Evolutionary conservation across 2,329 filamentous ascomycete genomes (phyloP).

Genomic region (Lanzia echinophila): DNA sequence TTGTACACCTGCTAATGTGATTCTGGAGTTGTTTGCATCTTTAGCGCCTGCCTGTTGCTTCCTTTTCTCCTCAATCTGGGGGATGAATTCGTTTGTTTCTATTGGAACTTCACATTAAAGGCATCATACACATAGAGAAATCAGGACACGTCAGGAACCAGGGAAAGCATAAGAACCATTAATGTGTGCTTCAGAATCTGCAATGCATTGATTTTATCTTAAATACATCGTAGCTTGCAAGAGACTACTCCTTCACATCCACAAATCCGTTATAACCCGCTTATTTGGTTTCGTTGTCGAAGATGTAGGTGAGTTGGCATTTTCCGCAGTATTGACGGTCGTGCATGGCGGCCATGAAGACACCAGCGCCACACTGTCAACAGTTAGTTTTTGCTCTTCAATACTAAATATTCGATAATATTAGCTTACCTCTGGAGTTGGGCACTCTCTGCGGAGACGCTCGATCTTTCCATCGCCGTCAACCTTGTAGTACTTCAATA

Average conservation of each 20-base stretch:
- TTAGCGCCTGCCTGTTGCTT: too few relatives aligned
- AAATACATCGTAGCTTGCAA: constrained; percentile 13
- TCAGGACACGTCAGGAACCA: too few relatives aligned
- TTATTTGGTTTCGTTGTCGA: constrained; percentile 50
- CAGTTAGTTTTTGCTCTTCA: constrained; percentile 31
- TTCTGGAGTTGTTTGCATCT: too few relatives aligned
- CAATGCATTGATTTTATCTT: neutral
- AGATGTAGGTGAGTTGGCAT: constrained; percentile 68
- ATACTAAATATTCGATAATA: neutral
- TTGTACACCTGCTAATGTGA: too few relatives aligned
- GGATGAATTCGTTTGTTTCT: too few relatives aligned
- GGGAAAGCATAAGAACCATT: too few relatives aligned
- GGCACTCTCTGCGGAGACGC: constrained; percentile 97
- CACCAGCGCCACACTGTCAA: constrained; percentile 88
- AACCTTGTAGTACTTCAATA: constrained; percentile 99
- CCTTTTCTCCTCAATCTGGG: too few relatives aligned
- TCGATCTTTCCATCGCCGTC: constrained; percentile 99
- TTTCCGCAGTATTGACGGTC: constrained; percentile 75
- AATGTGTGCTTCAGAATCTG: neutral
- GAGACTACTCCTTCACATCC: constrained; percentile 12
- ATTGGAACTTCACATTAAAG: too few relatives aligned
- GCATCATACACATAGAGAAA: too few relatives aligned
- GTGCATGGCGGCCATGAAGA: constrained; percentile 99
- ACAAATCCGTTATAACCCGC: constrained; percentile 45
- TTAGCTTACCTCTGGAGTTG: constrained; percentile 70